phyloP scores from a whole-genome alignment of 306 rosid species.

The Gastrolobium bilobum region DNA sequence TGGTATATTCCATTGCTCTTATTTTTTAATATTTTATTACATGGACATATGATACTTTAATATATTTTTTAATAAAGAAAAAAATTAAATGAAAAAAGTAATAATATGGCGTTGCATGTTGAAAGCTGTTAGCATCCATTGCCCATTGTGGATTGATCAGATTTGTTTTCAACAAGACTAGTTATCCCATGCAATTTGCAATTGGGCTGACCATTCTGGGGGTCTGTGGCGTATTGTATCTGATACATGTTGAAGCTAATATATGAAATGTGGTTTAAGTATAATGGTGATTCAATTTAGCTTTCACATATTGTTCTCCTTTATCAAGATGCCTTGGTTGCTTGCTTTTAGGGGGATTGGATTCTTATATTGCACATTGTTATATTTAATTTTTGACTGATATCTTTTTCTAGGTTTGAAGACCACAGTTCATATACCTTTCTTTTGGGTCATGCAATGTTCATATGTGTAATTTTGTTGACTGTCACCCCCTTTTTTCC shows the following conservation, averaged over 20 bases:
- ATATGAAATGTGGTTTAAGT: slow-evolving; percentile 1
- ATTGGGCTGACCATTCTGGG: slow-evolving; percentile 4
- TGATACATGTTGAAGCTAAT: slow-evolving; percentile 7
- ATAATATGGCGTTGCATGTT: neutral
- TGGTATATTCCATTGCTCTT: slow-evolving; percentile 50
- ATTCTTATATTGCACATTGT: neutral
- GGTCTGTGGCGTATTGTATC: neutral
- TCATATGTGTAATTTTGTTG: neutral
- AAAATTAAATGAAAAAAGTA: neutral
- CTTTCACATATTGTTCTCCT: neutral
- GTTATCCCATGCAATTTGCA: neutral
- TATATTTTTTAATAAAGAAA: neutral
- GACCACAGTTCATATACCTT: slow-evolving; percentile 7
- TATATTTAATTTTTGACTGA: neutral
- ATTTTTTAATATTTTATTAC: slow-evolving; percentile 8
- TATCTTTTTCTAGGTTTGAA: neutral
- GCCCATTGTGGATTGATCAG: neutral
- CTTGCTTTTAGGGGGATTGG: neutral
- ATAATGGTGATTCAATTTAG: slow-evolving; percentile 11
- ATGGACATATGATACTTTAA: slow-evolving; percentile 20
- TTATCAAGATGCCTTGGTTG: slow-evolving; percentile 9
- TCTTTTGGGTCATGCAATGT: neutral
- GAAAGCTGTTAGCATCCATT: slow-evolving; percentile 11
- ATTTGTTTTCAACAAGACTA: neutral
- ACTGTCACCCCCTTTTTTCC: neutral